Conservation (phyloP, 176 grass and related monocot species). For the Poa annua region DNA sequence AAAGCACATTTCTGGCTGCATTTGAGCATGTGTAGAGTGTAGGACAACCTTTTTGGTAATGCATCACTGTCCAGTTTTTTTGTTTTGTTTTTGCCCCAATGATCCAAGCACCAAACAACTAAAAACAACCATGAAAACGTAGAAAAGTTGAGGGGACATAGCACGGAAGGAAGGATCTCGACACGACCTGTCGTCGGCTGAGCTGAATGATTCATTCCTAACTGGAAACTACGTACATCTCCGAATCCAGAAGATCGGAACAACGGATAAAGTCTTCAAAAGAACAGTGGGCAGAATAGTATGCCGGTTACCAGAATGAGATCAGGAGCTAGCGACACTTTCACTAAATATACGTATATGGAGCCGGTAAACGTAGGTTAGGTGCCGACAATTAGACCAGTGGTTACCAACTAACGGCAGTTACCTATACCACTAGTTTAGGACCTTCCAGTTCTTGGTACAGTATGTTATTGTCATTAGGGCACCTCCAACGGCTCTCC, state of each 20-base stretch:
- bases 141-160: background rate
- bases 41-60: slow-evolving; percentile 38
- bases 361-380: background rate
- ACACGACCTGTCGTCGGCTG: background rate
- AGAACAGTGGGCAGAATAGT: background rate
- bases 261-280: background rate
- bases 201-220: background rate
- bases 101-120: slow-evolving; percentile 17
- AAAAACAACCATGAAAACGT: slow-evolving; percentile 18
- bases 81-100: background rate
- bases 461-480: background rate
- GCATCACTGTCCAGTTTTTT: slow-evolving; percentile 39
- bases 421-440: background rate
- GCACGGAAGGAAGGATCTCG: slow-evolving; percentile 14
- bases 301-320: background rate
- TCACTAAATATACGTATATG: background rate
- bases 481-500: too few relatives aligned
- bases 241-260: background rate
- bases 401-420: slow-evolving; percentile 36
- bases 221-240: background rate
- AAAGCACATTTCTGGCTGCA: background rate
- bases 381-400: slow-evolving; percentile 32
- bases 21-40: background rate
- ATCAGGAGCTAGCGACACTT: background rate
- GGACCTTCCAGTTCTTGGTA: background rate